phyloP scores from a whole-genome alignment of 169 alveolate species.

The Eimeria brunetti region DNA sequence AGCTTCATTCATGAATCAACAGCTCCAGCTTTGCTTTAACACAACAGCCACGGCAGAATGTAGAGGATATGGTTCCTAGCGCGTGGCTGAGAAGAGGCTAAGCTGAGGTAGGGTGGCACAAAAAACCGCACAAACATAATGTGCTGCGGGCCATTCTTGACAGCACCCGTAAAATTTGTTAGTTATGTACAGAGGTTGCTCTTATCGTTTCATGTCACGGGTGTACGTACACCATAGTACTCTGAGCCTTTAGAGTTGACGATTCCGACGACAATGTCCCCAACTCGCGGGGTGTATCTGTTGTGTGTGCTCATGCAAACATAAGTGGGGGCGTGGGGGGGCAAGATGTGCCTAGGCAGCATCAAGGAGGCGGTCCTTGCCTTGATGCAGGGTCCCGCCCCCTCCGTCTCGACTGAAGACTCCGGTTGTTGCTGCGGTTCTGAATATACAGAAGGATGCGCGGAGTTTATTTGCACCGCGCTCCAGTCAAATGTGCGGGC shows the following conservation, averaged over 20 bases:
- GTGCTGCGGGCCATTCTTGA: neutral
- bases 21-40: neutral
- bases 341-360: constrained; percentile 38
- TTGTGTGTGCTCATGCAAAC: constrained; percentile 40
- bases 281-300: constrained; percentile 69
- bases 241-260: constrained; percentile 59
- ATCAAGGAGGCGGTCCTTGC: constrained; percentile 49
- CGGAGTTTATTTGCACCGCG: neutral
- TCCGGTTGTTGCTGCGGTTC: constrained; percentile 3
- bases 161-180: neutral
- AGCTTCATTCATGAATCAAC: neutral
- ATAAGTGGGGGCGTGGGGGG: constrained; percentile 60
- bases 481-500: constrained; percentile 64
- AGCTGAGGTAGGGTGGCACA: neutral
- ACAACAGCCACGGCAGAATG: neutral
- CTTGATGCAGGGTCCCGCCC: constrained; percentile 39
- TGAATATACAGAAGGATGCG: neutral
- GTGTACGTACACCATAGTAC: constrained; percentile 40
- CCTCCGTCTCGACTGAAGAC: constrained; percentile 16
- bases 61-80: neutral
- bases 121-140: neutral
- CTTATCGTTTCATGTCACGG: neutral
- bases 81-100: neutral
- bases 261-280: constrained; percentile 72
- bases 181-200: neutral